Evolutionary conservation across 2,329 filamentous ascomycete species (phyloP), one percentile per base, ranked within the genome.

Genomic region (Cryphonectria parasitica): DNA sequence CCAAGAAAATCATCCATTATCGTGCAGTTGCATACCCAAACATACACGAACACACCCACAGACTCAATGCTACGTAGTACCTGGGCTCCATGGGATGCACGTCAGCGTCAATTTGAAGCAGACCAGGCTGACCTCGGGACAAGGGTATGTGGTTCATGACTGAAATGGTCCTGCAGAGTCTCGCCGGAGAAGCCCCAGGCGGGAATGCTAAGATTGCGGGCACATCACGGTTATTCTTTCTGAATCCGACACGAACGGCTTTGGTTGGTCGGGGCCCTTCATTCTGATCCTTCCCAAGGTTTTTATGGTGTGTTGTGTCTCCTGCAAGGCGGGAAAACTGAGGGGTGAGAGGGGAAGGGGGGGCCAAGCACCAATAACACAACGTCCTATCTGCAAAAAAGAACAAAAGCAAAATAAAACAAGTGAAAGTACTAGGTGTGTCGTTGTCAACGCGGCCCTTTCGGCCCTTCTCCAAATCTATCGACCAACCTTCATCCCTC

Each of bases 101-200:
- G 25, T 31, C 25, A 34, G 25, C 31, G 54, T 49, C 25, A 31
- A 58, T 19, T 28, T 31, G 54, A 58, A 31, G 54, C 54, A 58
- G 13, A 7, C 54, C 6, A 58, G 4, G 54, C 25, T 6, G 54
- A 19, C 45, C 45, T n/a, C 19, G 7, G 52, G 13, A 56, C 13
- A 3, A 28, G 52, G 52, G 52, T 56, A n/a, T 25, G n/a, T 10
- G 10, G 52, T 49, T 49, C 11, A 43, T n/a, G 36, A 15, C n/a
- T 28, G 19, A 43, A 39, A 64, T 25, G n/a, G n/a, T 25, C 61
- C 61, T 64, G 61, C 61, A 64, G 61, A 64, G 61, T 64, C 61
- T 64, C 61, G 61, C 61, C 61, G 61, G 61, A 64, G 61, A 64
- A 64, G 61, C 61, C 13, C 61, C 61, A 45, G 39, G n/a, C n/a